Evolutionary conservation across 768 basidiomycete species (phyloP).

Genomic region (Rhodotorula graminis): DNA sequence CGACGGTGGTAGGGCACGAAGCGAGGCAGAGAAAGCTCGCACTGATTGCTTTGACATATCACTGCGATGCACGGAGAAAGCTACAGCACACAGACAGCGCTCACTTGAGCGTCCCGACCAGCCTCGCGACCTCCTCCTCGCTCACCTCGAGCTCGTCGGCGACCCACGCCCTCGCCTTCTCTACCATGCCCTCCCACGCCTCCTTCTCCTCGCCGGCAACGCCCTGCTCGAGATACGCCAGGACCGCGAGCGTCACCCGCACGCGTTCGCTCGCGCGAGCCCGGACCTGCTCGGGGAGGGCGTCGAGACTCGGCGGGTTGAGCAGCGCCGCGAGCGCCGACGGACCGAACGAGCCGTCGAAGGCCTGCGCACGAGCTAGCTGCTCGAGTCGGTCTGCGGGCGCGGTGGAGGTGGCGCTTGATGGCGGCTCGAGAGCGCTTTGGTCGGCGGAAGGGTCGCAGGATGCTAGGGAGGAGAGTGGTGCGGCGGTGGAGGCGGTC

Average conservation of each 20-base stretch:
- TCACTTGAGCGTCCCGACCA: not conserved
- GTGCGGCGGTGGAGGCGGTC: too few relatives aligned
- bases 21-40: too few relatives aligned
- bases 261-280: conserved; percentile 43
- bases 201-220: conserved; percentile 45
- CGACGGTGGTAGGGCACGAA: too few relatives aligned
- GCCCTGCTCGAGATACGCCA: conserved; percentile 52
- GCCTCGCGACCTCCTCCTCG: conserved; percentile 44
- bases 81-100: too few relatives aligned
- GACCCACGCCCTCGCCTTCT: not conserved
- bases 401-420: too few relatives aligned
- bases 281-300: not conserved
- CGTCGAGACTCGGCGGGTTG: not conserved
- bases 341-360: conserved; percentile 55
- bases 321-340: not conserved
- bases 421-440: too few relatives aligned
- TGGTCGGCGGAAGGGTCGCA: too few relatives aligned
- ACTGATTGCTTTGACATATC: too few relatives aligned
- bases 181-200: conserved; percentile 9
- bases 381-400: conserved; percentile 41
- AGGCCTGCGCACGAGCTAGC: conserved; percentile 50
- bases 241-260: conserved; percentile 48
- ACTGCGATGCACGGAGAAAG: too few relatives aligned
- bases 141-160: conserved; percentile 45
- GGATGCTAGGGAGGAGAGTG: too few relatives aligned